Percentiles rank a stretch among this genome's conserved stretches.
Conservation (phyloP, 306 rosid genomes). For the Myrica gale region DNA sequence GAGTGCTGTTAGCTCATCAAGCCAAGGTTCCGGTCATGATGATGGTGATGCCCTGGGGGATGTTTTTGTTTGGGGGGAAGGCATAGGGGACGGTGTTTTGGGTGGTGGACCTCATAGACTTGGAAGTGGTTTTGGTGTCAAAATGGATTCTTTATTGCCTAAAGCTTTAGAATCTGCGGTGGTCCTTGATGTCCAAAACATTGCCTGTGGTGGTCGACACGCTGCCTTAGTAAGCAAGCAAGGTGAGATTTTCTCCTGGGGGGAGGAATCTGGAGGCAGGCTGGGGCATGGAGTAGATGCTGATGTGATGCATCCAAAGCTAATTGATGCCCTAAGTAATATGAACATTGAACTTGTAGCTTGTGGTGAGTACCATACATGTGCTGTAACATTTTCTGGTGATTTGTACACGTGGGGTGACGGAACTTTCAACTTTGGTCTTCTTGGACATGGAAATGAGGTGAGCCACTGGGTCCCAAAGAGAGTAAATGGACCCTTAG, state of each 20-base stretch:
- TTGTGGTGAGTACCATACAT: conserved; percentile 97
- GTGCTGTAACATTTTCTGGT: conserved; percentile 96
- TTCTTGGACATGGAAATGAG: conserved; percentile 96
- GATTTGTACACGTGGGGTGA: conserved; percentile 99
- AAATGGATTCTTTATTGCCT: conserved; percentile 85
- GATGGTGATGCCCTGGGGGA: conserved; percentile 99
- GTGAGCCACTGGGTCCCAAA: conserved; percentile 99
- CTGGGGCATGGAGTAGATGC: conserved; percentile 99
- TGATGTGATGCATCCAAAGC: conserved; percentile 87
- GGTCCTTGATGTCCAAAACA: conserved; percentile 90
- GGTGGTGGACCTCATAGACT: conserved; percentile 88
- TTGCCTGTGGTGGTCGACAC: conserved; percentile 95
- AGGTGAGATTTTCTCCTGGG: conserved; percentile 98
- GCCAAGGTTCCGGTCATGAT: conserved; percentile 99
- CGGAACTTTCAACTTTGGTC: conserved; percentile 88
- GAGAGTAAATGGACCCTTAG: conserved; percentile 91
- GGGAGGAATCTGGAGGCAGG: conserved; percentile 97
- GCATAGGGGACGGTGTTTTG: conserved; percentile 89
- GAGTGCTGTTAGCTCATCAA: conserved; percentile 96
- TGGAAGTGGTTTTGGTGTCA: conserved; percentile 62
- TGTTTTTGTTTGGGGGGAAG: conserved; percentile 97
- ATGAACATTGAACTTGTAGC: conserved; percentile 93
- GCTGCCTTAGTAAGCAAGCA: conserved; percentile 96
- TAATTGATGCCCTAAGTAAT: conserved; percentile 79
- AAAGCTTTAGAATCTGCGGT: conserved; percentile 95